phyloP scores from a whole-genome alignment of 2,329 filamentous ascomycete species.

The Pochonia chlamydosporia region DNA sequence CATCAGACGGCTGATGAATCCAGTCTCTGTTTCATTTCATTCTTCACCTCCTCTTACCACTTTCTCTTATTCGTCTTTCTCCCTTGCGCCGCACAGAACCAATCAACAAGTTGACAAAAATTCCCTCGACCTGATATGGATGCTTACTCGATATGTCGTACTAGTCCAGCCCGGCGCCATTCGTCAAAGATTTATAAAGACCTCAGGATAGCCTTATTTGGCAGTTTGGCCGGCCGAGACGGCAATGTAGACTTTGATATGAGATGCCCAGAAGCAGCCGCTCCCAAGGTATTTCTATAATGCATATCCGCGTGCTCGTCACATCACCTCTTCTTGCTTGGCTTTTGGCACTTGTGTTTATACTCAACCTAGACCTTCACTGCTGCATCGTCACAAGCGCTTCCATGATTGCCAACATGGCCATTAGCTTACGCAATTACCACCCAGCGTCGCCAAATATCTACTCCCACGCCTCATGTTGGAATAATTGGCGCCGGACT shows the following conservation, averaged over 20 bases:
- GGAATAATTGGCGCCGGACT: slow-evolving; percentile 67
- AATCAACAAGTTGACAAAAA: too few relatives aligned
- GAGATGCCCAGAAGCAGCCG: slow-evolving; percentile 24
- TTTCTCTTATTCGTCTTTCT: too few relatives aligned
- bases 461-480: slow-evolving; percentile 42
- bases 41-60: too few relatives aligned
- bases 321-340: not conserved
- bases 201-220: slow-evolving; percentile 34
- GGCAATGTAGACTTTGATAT: slow-evolving; percentile 23
- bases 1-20: too few relatives aligned
- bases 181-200: slow-evolving; percentile 46
- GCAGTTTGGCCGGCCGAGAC: slow-evolving; percentile 26
- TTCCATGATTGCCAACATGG: not conserved
- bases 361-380: not conserved
- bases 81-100: too few relatives aligned
- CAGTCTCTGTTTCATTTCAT: too few relatives aligned
- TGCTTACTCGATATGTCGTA: slow-evolving; percentile 45
- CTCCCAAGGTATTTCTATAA: slow-evolving; percentile 26
- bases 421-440: not conserved
- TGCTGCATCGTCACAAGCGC: not conserved
- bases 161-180: slow-evolving; percentile 35
- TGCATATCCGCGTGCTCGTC: not conserved
- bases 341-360: not conserved
- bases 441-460: slow-evolving; percentile 14
- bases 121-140: slow-evolving; percentile 34